A percentile compares a stretch with the other conserved stretches of the same genome.
Evolutionary conservation across 2,329 filamentous ascomycete genomes (phyloP).

Genomic region (Aspergillus fischeri): DNA sequence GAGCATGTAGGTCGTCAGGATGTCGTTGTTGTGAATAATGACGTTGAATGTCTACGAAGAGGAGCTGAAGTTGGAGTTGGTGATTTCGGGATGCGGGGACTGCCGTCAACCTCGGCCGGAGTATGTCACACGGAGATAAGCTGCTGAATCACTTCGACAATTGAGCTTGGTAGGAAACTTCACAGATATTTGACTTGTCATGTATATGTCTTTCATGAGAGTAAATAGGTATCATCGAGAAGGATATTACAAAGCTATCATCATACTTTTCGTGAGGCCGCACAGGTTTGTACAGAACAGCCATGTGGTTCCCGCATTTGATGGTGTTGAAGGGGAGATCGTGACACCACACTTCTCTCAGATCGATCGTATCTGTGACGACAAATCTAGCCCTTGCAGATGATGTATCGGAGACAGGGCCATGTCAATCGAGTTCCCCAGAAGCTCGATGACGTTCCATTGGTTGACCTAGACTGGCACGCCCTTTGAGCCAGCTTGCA

Average conservation of each 20-base stretch:
- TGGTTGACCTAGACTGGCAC: not conserved
- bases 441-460: not conserved
- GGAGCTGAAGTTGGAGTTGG: not conserved
- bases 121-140: no score
- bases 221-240: not conserved
- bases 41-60: not conserved
- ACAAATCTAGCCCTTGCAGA: not conserved
- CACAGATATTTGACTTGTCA: not conserved
- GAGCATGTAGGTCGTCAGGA: not conserved
- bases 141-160: not conserved
- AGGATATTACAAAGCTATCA: not conserved
- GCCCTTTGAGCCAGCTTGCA: not conserved
- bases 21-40: not conserved
- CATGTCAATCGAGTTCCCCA: not conserved
- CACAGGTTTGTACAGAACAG: not conserved
- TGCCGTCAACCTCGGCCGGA: constrained; percentile 16
- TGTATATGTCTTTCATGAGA: not conserved
- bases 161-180: not conserved
- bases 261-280: not conserved
- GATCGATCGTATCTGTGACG: not conserved
- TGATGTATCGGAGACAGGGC: no score
- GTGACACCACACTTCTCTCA: not conserved
- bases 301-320: not conserved
- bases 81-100: constrained; percentile 20
- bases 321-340: not conserved